A percentile compares a stretch with the other conserved stretches of the same genome.
These are phyloP conservation scores for Carex scoparia DNA, from an alignment of 176 grass and related monocot species.

Conservation along the genomic window DNA sequence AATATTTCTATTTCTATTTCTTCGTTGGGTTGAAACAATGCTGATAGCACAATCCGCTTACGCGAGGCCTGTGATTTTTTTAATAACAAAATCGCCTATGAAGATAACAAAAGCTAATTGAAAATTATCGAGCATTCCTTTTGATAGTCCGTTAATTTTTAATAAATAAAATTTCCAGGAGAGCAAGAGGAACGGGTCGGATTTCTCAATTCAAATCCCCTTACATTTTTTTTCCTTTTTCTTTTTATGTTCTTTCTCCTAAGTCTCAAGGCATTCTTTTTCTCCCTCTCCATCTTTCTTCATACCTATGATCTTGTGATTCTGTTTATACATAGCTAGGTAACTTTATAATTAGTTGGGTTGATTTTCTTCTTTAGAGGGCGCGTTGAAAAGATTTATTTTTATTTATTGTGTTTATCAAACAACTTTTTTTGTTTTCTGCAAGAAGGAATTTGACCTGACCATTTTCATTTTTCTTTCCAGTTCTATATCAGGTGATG, in stretches of 20 bases:
- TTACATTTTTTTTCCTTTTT: neutral
- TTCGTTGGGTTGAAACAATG: neutral
- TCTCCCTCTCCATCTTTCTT: constrained; percentile 11
- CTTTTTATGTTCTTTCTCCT: neutral
- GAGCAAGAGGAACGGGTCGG: constrained; percentile 20
- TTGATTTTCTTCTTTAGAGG: neutral
- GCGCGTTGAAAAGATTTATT: neutral
- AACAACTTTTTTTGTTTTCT: neutral
- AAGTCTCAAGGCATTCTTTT: neutral
- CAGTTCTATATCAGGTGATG: neutral
- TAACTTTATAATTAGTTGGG: neutral
- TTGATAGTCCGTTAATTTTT: constrained; percentile 7
- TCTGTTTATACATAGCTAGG: neutral
- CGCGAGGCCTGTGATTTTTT: neutral
- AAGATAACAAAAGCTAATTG: constrained; percentile 10
- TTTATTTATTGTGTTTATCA: neutral
- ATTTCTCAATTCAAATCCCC: neutral
- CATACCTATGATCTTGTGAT: neutral
- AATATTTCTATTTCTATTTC: constrained; percentile 1
- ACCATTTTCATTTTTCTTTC: neutral
- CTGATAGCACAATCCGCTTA: neutral
- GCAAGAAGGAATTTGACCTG: neutral
- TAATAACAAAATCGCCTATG: constrained; percentile 7
- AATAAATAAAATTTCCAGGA: constrained; percentile 1
- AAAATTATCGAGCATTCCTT: constrained; percentile 7